Evolutionary conservation across 768 basidiomycete species (phyloP), one percentile per base, ranked within the genome.

Genomic region (Russula virescens): DNA sequence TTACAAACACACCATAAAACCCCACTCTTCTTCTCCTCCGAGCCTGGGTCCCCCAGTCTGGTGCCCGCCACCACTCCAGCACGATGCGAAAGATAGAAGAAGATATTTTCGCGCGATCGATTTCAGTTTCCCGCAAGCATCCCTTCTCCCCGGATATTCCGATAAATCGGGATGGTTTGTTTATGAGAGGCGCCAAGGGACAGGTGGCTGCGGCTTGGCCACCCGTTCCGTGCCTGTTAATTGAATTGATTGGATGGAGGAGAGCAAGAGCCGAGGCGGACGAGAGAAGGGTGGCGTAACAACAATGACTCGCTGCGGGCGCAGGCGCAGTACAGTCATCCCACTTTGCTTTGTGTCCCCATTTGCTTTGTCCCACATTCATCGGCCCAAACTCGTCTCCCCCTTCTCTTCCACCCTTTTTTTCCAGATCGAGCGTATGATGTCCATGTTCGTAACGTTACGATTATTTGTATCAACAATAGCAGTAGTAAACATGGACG

Each of bases 401-500:
- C 14, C 23, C 56, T 51, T 26, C n/a, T 31, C 31, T 31, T 31
- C 8, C 8, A 8, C 8, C 8, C 8, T 31, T 31, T 31, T 8
- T 31, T 31, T 31, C 8, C 31, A 8, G 31, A 31, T 31, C 31
- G 31, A 14, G 18, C 28, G 40, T 25, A 48, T 58, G 40, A 42
- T 18, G 57, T 63, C 51, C 57, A 34, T 53, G 62, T 52, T 28
- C 28, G 56, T 58, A 63, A 25, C 55, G 56, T n/a, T 52, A 62
- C 26, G 57, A 58, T 63, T 63, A 62, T 52, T 35, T 38, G 58
- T 26, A 28, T 42, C 46, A 26, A 59, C 14, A 34, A 54, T 49
- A 60, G 23, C 40, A 9, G 62, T 54, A 63, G 57, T 43, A 52
- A 63, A 46, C 21, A 50, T 43, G 31, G 14, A 38, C 47, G 13